Percentiles rank a stretch among this genome's conserved stretches.
These are phyloP conservation scores for Colletotrichum karsti DNA, from an alignment of 2,329 filamentous ascomycete genomes.

Conservation along the genomic window DNA sequence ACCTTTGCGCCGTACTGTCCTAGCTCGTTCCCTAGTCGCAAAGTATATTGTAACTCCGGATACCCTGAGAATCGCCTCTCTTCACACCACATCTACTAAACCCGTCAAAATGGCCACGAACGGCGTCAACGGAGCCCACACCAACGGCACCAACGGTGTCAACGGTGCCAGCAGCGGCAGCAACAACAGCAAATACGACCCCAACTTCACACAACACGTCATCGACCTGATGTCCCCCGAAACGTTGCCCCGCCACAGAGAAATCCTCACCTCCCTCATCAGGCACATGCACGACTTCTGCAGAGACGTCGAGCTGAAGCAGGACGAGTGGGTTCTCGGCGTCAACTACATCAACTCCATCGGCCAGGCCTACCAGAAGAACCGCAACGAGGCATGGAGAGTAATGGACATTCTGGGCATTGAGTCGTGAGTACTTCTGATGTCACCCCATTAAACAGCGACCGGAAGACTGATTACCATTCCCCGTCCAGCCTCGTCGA, in stretches of 20 bases:
- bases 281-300: slow-evolving; percentile 27
- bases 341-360: slow-evolving; percentile 31
- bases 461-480: neutral
- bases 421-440: slow-evolving; percentile 18
- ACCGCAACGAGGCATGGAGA: slow-evolving; percentile 30
- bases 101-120: slow-evolving; percentile 24
- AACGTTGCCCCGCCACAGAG: slow-evolving; percentile 22
- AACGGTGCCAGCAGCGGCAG: neutral
- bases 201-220: slow-evolving; percentile 30
- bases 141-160: slow-evolving; percentile 1
- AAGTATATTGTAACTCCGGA: neutral
- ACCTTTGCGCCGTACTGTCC: neutral
- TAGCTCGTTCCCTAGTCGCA: neutral
- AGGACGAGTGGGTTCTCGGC: slow-evolving; percentile 28
- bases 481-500: slow-evolving; percentile 17
- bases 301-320: slow-evolving; percentile 26
- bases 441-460: too few species aligned
- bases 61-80: neutral
- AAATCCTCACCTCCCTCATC: slow-evolving; percentile 28
- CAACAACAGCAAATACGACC: slow-evolving; percentile 26
- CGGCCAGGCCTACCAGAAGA: slow-evolving; percentile 30
- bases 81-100: neutral
- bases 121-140: slow-evolving; percentile 21
- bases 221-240: slow-evolving; percentile 31
- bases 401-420: slow-evolving; percentile 29